Conservation (phyloP, 2,329 filamentous ascomycete species). For the Didymella pomorum region DNA sequence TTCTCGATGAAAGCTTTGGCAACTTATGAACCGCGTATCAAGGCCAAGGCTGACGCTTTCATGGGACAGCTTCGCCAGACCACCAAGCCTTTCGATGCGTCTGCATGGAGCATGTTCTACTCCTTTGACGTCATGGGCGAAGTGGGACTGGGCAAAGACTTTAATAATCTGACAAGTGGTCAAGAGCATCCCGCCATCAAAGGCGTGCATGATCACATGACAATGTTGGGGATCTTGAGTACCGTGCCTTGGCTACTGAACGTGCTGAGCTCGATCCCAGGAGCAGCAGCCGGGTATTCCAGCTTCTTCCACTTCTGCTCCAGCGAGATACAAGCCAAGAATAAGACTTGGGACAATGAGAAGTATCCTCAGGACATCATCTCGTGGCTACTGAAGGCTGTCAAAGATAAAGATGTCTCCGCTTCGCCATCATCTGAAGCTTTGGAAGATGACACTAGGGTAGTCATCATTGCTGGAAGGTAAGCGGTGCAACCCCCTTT, state of each 20-base stretch:
- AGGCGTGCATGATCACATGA: slow-evolving; percentile 49
- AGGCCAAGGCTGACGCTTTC: neutral
- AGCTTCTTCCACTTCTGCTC: neutral
- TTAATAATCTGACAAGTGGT: slow-evolving; percentile 34
- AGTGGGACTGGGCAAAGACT: slow-evolving; percentile 39
- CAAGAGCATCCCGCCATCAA: slow-evolving; percentile 44
- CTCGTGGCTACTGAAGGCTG: neutral
- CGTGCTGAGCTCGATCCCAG: neutral
- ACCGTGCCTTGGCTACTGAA: slow-evolving; percentile 49
- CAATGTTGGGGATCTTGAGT: slow-evolving; percentile 42
- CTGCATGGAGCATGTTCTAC: neutral
- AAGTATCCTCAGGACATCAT: neutral
- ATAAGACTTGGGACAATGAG: neutral
- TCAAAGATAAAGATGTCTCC: neutral
- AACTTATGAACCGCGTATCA: neutral
- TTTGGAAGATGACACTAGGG: neutral
- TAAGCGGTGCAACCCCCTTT: neutral
- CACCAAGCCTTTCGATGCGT: neutral
- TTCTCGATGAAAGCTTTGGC: slow-evolving; percentile 37
- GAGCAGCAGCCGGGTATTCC: neutral
- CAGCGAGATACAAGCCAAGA: neutral
- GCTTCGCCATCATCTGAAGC: neutral
- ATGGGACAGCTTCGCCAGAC: neutral
- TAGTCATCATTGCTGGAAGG: neutral
- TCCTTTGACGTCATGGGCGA: slow-evolving; percentile 41